These are phyloP conservation scores for Penicillium occitanis DNA, from an alignment of 2,329 filamentous ascomycete species.

Conservation along the genomic window DNA sequence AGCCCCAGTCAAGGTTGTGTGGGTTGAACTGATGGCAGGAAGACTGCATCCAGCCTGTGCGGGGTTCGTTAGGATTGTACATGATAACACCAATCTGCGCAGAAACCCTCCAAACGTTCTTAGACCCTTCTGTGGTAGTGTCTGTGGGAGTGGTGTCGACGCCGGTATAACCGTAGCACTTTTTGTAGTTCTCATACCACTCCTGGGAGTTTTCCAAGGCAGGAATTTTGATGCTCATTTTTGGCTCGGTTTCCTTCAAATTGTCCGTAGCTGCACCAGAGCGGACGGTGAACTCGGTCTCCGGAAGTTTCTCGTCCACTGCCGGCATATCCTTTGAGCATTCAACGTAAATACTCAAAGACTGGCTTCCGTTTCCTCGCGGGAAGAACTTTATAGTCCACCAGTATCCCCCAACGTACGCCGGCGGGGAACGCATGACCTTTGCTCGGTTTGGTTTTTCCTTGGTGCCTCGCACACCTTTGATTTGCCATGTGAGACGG, in stretches of 20 bases:
- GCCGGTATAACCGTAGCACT: conserved; percentile 26
- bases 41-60: conserved; percentile 56
- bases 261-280: conserved; percentile 39
- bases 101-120: conserved; percentile 49
- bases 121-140: conserved; percentile 10
- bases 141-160: conserved; percentile 20
- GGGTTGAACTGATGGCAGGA: conserved; percentile 61
- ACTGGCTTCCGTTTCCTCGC: conserved; percentile 58
- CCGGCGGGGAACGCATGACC: conserved; percentile 59
- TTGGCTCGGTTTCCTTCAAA: conserved; percentile 34
- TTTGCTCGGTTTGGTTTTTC: conserved; percentile 59
- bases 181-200: conserved; percentile 36
- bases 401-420: conserved; percentile 59
- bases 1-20: conserved; percentile 62
- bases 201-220: conserved; percentile 30
- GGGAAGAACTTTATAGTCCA: conserved; percentile 68
- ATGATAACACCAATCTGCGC: conserved; percentile 62
- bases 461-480: conserved; percentile 60
- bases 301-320: conserved; percentile 37
- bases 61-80: conserved; percentile 64
- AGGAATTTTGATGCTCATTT: conserved; percentile 34
- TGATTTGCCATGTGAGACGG: conserved; percentile 59
- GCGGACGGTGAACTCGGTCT: conserved; percentile 44
- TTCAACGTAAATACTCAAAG: conserved; percentile 62
- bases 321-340: conserved; percentile 54